Conservation (phyloP, 2,329 filamentous ascomycete genomes). For the Fusarium pseudonygamai region DNA sequence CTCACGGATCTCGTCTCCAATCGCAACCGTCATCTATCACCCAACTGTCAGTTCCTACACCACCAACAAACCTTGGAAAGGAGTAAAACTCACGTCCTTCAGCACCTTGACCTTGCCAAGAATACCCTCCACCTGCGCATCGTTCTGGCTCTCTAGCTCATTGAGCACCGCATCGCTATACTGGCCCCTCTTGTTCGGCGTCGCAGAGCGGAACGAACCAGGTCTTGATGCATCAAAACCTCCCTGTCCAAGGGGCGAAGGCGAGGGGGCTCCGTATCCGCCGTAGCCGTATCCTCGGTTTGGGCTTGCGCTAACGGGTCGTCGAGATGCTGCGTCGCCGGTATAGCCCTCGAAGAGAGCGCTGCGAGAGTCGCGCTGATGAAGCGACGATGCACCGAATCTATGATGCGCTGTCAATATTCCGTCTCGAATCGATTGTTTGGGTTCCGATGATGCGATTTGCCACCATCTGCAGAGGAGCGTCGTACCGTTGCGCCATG, state of each 20-base stretch:
- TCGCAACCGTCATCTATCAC: conserved; percentile 83
- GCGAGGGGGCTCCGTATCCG: conserved; percentile 42
- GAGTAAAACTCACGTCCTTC: conserved; percentile 76
- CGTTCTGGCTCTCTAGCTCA: conserved; percentile 96
- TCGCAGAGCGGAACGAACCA: conserved; percentile 67
- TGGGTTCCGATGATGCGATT: conserved; percentile 12
- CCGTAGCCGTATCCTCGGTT: conserved; percentile 61
- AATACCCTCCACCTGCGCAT: conserved; percentile 88
- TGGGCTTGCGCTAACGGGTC: conserved; percentile 58
- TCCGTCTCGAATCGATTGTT: background rate
- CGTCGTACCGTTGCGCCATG: conserved; percentile 51
- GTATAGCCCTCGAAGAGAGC: conserved; percentile 81
- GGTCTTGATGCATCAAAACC: conserved; percentile 21
- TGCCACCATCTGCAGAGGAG: conserved; percentile 7
- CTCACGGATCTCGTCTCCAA: conserved; percentile 94
- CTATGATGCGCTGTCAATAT: conserved; percentile 51
- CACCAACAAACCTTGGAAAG: background rate
- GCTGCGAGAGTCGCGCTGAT: conserved; percentile 77
- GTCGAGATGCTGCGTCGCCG: conserved; percentile 51
- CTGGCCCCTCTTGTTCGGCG: conserved; percentile 82
- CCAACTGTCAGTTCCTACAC: conserved; percentile 8
- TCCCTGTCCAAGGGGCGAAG: conserved; percentile 27
- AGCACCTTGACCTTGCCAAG: conserved; percentile 87
- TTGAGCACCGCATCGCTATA: conserved; percentile 92
- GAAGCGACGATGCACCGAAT: conserved; percentile 74